Base-by-base conservation (phyloP, 768 basidiomycete genomes). In the Fistulinella prunicolor region DNA sequence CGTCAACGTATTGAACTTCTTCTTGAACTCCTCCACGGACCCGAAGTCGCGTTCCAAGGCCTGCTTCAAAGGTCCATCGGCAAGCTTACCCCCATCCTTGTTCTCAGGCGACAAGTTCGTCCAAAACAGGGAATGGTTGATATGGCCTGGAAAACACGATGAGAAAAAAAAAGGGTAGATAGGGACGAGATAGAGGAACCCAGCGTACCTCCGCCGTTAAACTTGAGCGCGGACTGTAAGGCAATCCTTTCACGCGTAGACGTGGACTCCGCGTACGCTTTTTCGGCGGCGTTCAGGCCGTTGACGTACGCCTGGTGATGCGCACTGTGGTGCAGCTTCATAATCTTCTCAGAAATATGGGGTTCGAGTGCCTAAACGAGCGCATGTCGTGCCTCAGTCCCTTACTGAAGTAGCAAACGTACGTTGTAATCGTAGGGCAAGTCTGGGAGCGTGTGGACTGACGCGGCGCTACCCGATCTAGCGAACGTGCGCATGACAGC, bases 91-190 rank as follows among this genome's bases (percentile, higher is more conserved):
- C 34, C 87, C 89, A 9, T 77, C 79, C 35, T 66, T 66, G 42
- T 69, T 70, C 20, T 70, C 67, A 3, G 96, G 96, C 0, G 93
- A 87, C 55, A 99, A 81, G 71, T 95, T 98, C 70, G 86, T 90
- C 96, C 96, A 99, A 78, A 99, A 99, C 28, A 98, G 75, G 13
- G 93, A 82, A 70, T 95, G 94, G 70, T 96, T 96, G 66, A 94
- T 91, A 63, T 94, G 93, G 3, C 91, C 89, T 57, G 13, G 19
- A 36, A 13, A 20, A 5, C 9, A 16, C 9, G 12, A 6, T 9
- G 1, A 9, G 26, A 38, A 13, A 10, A 23, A 23, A 3, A 21
- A 22, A 32, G n/a, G n/a, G n/a, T n/a, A n/a, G 21, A 14, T 14
- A 3, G 3, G 3, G 7, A 10, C 0, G 9, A 2, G 1, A 2